phyloP scores from a whole-genome alignment of 139 green algal genomes.

The Diplosphaera chodatii region DNA sequence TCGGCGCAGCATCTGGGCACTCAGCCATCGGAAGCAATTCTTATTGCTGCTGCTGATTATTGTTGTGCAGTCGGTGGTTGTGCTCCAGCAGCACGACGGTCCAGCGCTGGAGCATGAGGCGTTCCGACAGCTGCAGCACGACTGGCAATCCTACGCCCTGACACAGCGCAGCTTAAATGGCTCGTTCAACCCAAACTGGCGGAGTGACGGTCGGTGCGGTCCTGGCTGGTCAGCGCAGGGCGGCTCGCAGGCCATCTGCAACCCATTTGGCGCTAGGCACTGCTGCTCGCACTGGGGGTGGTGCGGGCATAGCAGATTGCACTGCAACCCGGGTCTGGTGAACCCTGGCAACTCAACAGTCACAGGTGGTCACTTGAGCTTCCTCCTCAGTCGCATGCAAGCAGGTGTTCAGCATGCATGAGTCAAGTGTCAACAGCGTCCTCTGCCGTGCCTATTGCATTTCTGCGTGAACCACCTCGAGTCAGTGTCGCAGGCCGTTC shows the following conservation, averaged over 20 bases:
- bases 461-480: neutral
- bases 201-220: neutral
- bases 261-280: neutral
- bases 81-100: no score
- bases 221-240: neutral
- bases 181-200: neutral
- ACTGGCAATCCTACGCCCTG: neutral
- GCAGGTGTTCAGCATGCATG: no score
- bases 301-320: neutral
- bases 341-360: neutral
- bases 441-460: no score
- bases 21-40: no score
- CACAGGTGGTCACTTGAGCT: no score
- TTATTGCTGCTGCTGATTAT: no score
- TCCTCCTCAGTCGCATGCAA: no score
- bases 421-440: no score
- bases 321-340: neutral
- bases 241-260: neutral
- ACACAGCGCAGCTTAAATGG: neutral
- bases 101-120: neutral
- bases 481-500: neutral
- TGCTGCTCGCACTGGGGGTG: neutral
- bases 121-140: neutral
- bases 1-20: no score
- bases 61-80: no score